Evolutionary conservation across 2,329 filamentous ascomycete genomes (phyloP).

Genomic region (Hymenoscyphus albidus): DNA sequence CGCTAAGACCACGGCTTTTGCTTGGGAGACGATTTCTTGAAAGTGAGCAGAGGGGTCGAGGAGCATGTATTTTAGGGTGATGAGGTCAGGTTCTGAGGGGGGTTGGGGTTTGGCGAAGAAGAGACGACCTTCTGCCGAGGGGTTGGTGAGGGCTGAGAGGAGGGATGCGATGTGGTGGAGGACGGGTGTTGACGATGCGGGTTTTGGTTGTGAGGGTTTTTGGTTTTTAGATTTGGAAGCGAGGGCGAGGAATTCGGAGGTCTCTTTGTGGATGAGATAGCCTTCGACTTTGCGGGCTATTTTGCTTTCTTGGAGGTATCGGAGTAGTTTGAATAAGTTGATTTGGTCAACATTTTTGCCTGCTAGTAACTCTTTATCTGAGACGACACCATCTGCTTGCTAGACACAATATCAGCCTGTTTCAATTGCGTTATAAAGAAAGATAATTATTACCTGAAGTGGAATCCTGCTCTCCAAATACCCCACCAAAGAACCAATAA

Average conservation of each 20-base stretch:
- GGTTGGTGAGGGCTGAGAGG: constrained; percentile 79
- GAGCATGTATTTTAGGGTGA: constrained; percentile 77
- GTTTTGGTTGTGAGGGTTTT: constrained; percentile 9
- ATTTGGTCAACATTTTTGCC: constrained; percentile 92
- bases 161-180: constrained; percentile 61
- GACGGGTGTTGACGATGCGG: constrained; percentile 25
- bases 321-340: constrained; percentile 83
- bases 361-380: constrained; percentile 67
- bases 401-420: constrained; percentile 29
- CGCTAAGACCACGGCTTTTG: constrained; percentile 82
- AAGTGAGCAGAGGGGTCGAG: constrained; percentile 91
- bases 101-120: constrained; percentile 52
- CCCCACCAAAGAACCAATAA: constrained; percentile 72
- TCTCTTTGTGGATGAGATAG: constrained; percentile 59
- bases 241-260: constrained; percentile 21
- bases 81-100: constrained; percentile 37
- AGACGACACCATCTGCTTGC: constrained; percentile 61
- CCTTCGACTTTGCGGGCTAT: constrained; percentile 92
- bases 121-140: constrained; percentile 66
- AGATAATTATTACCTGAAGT: constrained; percentile 40
- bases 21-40: constrained; percentile 77
- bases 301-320: constrained; percentile 88
- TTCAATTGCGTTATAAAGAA: not conserved
- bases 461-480: constrained; percentile 59
- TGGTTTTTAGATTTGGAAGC: constrained; percentile 22